These are phyloP conservation scores for Musa schizocarpa DNA, from an alignment of 176 grass and related monocot species.

Conservation along the genomic window DNA sequence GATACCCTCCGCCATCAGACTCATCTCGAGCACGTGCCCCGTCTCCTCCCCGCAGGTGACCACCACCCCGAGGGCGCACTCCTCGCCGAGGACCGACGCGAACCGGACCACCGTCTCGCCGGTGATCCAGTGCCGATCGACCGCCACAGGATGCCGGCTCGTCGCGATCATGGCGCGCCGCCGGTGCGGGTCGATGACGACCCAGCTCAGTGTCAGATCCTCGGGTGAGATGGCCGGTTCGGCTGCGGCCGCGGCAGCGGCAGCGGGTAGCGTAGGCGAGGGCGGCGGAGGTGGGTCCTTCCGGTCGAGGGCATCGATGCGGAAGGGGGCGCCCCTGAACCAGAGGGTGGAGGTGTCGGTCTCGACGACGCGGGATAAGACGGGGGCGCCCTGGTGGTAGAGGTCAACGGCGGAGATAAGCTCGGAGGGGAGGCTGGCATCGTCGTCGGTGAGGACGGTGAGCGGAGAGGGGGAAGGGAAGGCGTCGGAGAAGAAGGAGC, in stretches of 20 bases:
- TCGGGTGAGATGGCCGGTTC: slow-evolving; percentile 11
- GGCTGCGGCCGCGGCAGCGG: not conserved
- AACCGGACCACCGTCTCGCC: slow-evolving; percentile 48
- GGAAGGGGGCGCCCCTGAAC: slow-evolving; percentile 70
- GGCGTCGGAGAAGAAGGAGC: slow-evolving; percentile 59
- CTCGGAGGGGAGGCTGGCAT: slow-evolving; percentile 2
- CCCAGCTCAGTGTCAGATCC: slow-evolving; percentile 66
- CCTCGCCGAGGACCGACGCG: slow-evolving; percentile 27
- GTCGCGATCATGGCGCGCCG: slow-evolving; percentile 41
- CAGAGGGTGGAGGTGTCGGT: slow-evolving; percentile 45
- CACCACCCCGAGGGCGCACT: slow-evolving; percentile 24
- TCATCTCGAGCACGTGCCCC: slow-evolving; percentile 48
- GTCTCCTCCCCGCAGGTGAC: slow-evolving; percentile 40
- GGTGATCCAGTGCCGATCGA: slow-evolving; percentile 50
- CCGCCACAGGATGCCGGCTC: slow-evolving; percentile 37
- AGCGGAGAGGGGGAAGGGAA: slow-evolving; percentile 46
- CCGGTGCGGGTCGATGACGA: slow-evolving; percentile 40
- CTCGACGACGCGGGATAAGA: slow-evolving; percentile 57
- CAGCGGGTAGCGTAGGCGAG: not conserved
- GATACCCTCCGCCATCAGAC: slow-evolving; percentile 41
- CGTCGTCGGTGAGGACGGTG: not conserved
- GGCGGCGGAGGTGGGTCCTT: slow-evolving; percentile 26
- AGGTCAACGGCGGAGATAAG: slow-evolving; percentile 81
- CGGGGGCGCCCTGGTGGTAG: slow-evolving; percentile 27
- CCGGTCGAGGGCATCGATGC: slow-evolving; percentile 55